phyloP scores from a whole-genome alignment of 768 basidiomycete genomes.

The Mycena galericulata region DNA sequence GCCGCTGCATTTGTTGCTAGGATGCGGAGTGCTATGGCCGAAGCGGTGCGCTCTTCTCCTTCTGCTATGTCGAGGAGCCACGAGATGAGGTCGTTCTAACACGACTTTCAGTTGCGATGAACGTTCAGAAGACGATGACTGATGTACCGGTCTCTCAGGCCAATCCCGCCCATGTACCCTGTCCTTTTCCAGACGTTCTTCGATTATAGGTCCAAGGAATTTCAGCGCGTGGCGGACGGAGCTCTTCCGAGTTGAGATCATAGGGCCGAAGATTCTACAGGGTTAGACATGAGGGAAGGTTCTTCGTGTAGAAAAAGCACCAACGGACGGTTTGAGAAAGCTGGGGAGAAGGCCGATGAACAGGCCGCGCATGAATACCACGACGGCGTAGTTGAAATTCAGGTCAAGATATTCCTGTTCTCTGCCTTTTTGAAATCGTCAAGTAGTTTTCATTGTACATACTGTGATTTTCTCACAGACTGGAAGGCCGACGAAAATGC shows the following conservation, averaged over 20 bases:
- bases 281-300: not conserved
- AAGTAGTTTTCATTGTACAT: not conserved
- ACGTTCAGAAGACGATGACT: too few relatives aligned
- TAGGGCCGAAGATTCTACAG: not conserved
- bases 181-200: constrained; percentile 40
- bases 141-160: constrained; percentile 46
- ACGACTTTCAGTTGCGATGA: not conserved
- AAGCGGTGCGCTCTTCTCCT: too few relatives aligned
- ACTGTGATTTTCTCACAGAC: not conserved
- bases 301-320: not conserved
- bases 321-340: constrained; percentile 1
- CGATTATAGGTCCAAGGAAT: constrained; percentile 45
- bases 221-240: constrained; percentile 5
- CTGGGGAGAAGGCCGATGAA: not conserved
- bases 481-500: constrained; percentile 11
- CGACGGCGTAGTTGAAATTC: not conserved
- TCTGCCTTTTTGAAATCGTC: not conserved
- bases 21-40: not conserved
- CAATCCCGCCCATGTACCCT: constrained; percentile 42
- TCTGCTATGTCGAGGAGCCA: constrained; percentile 10
- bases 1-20: not conserved
- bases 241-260: not conserved
- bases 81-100: constrained; percentile 8
- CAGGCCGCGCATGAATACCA: not conserved
- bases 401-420: constrained; percentile 3